These are phyloP conservation scores for Cutaneotrichosporon cavernicola DNA, from an alignment of 1,284 basidiomycete genomes.

Conservation along the genomic window DNA sequence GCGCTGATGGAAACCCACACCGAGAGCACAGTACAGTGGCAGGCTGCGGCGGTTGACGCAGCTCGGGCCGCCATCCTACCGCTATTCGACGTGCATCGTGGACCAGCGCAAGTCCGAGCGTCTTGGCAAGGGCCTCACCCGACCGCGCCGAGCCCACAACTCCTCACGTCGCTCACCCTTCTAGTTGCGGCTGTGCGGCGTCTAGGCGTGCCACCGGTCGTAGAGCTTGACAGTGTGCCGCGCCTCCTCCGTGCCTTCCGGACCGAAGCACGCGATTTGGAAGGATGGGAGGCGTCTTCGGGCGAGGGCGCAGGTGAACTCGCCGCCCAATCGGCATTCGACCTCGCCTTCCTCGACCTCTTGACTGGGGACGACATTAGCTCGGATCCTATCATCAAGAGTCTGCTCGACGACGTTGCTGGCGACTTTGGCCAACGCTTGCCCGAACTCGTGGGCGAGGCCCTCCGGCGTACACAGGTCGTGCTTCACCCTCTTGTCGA, in stretches of 20 bases:
- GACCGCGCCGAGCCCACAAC: constrained; percentile 29
- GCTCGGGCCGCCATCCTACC: constrained; percentile 30
- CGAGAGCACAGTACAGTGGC: constrained; percentile 38
- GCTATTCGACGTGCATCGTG: constrained; percentile 32
- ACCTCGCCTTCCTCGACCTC: constrained; percentile 39
- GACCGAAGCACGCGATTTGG: constrained; percentile 24
- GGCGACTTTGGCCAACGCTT: constrained; percentile 16
- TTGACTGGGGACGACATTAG: constrained; percentile 29
- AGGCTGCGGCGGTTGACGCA: constrained; percentile 24
- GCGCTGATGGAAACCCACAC: constrained; percentile 35
- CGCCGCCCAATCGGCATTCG: constrained; percentile 35
- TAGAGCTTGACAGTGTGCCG: constrained; percentile 26
- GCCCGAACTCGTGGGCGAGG: constrained; percentile 31
- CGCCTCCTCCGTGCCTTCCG: constrained; percentile 34
- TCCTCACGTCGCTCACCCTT: constrained; percentile 39
- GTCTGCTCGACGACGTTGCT: constrained; percentile 24
- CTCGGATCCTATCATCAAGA: constrained; percentile 27
- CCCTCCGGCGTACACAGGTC: constrained; percentile 41
- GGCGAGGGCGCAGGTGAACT: constrained; percentile 20
- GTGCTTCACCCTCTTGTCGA: constrained; percentile 36
- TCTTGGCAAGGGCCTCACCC: constrained; percentile 44
- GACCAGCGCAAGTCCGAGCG: constrained; percentile 30
- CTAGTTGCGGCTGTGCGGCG: constrained; percentile 36
- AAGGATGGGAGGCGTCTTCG: constrained; percentile 27
- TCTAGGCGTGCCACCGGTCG: constrained; percentile 41